Percentiles rank a stretch among this genome's conserved stretches.
phyloP scores from a whole-genome alignment of 2,329 filamentous ascomycete species.

The Gaeumannomyces tritici region DNA sequence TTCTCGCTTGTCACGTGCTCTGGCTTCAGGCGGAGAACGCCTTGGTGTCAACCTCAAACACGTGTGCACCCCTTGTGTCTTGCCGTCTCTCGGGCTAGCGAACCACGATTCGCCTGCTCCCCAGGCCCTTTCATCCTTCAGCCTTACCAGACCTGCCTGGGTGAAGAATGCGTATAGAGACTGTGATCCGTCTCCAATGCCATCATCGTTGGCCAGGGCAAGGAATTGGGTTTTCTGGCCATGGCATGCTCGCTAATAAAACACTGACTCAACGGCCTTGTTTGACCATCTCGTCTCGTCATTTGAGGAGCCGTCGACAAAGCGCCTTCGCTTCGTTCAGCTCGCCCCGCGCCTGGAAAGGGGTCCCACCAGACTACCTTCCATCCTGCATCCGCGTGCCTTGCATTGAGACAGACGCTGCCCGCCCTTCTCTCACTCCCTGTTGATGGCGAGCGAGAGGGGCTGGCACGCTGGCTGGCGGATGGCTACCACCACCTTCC shows the following conservation, averaged over 20 bases:
- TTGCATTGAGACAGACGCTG: background rate
- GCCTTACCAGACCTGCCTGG: background rate
- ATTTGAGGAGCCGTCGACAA: background rate
- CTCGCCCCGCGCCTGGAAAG: too few species aligned
- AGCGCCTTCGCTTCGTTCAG: background rate
- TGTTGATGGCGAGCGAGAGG: background rate
- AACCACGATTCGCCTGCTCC: background rate
- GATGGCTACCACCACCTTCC: background rate
- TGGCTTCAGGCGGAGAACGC: background rate
- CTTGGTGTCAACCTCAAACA: background rate
- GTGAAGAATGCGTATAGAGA: background rate
- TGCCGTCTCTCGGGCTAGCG: background rate
- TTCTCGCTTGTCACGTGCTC: background rate
- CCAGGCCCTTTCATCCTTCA: background rate
- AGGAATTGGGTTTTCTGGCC: too few species aligned
- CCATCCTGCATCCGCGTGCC: background rate
- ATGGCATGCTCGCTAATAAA: too few species aligned
- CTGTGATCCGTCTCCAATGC: background rate
- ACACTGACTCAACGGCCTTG: background rate
- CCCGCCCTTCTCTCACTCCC: background rate
- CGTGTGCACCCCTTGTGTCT: background rate
- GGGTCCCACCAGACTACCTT: background rate
- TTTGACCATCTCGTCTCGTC: background rate
- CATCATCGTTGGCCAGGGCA: background rate
- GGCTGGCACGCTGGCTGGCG: background rate